Evolutionary conservation across 2,329 filamentous ascomycete species (phyloP), one percentile per base, ranked within the genome.

Genomic region (Mycosphaerella arachidis): DNA sequence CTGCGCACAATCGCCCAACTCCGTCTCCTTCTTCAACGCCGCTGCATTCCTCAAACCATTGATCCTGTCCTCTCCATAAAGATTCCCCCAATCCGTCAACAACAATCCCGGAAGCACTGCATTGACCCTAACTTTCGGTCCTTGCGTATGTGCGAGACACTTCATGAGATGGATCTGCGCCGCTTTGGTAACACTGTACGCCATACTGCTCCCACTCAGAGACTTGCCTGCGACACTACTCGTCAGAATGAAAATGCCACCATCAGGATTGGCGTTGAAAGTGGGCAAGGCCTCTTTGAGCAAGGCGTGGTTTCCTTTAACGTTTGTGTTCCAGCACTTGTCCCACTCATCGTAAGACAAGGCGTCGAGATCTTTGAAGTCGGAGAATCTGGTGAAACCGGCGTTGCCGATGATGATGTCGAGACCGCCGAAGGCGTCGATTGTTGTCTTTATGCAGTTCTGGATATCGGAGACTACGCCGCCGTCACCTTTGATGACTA

Each of bases 401-500:
- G 88, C 88, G 73, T 94, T 94, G 2, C 87, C 89, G 68, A 93
- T 84, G 50, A 94, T 78, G 45, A 91, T 81, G 74, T 94, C 90
- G n/a, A 94, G 73, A 1, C 86, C 84, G 4, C 87, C 88, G 63
- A 91, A 79, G n/a, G 74, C 74, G 29, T 80, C 75, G 52, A 86
- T 78, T 1, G 84, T 82, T 48, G 86, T 80, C 18, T 81, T 74
- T 0, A 92, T 83, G 0, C 87, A 79, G 0, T 78, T 76, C 53
- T 78, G 73, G 63, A 89, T 84, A 29, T 89, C 87, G 1, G 76
- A 73, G 35, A 83, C 80, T 6, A 79, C 76, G 16, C 83, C 84
- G 48, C 89, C 80, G 72, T 93, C 89, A 48, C 86, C 90, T 70
- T 86, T 81, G 64, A 92, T 74, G 6, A 82, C 75, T 20, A 81